Evolutionary conservation across 1,284 basidiomycete species (phyloP).

Genomic region (Cutaneotrichosporon sp.): DNA sequence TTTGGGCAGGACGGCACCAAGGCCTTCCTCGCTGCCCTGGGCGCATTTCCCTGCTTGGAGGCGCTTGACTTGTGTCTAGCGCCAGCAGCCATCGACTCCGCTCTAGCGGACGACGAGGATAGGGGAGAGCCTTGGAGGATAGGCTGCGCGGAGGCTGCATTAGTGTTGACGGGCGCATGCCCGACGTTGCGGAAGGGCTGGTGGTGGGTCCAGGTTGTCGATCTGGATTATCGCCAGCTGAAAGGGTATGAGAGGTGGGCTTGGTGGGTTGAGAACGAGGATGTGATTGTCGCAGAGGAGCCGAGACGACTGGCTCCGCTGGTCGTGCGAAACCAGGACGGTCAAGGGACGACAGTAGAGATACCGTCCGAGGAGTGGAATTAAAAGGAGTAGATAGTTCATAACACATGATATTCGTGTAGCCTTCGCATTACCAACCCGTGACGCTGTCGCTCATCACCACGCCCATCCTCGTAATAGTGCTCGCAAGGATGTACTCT

Average conservation of each 20-base stretch:
- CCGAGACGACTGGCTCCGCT: conserved; percentile 3
- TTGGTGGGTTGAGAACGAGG: background rate
- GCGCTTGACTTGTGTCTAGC: conserved; percentile 7
- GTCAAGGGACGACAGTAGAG: background rate
- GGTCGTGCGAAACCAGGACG: conserved; percentile 10
- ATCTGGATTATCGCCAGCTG: conserved; percentile 12
- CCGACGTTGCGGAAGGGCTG: background rate
- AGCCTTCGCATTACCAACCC: too few species aligned
- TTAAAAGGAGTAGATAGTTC: background rate
- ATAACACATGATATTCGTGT: background rate
- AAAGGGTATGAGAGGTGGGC: conserved; percentile 5
- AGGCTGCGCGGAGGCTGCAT: background rate
- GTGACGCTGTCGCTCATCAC: too few species aligned
- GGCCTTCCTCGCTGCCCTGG: background rate
- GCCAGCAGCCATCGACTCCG: background rate
- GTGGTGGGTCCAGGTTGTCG: conserved; percentile 12
- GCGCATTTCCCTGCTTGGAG: background rate
- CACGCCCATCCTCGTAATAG: too few species aligned
- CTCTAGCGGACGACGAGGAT: background rate
- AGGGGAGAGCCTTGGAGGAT: background rate
- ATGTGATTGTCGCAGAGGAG: background rate
- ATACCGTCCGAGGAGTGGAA: conserved; percentile 7
- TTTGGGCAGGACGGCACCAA: background rate
- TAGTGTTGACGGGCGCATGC: background rate
- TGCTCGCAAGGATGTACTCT: too few species aligned